Evolutionary conservation across 176 grass and related monocot genomes (phyloP), one percentile per base, ranked within the genome.

Genomic region (Elymus sibiricus): DNA sequence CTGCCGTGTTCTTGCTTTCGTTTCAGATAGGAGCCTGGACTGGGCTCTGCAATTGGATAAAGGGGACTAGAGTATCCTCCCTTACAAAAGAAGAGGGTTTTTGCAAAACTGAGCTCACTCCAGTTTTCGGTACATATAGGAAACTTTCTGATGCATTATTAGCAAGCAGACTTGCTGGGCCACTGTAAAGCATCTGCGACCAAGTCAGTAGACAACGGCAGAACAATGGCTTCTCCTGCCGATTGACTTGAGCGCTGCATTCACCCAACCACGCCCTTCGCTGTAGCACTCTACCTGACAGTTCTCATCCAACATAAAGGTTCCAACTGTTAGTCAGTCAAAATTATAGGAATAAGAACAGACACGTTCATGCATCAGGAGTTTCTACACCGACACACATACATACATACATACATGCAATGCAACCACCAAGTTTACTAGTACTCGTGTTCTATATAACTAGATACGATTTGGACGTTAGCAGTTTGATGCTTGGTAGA

Each of bases 251-350:
- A 88, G 7, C 8, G 74, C 93, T 0, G 84, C 92, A 11, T 77
- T 65, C 77, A 74, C 80, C 89, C 90, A 94, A 1, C 87, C 82
- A 28, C 27, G 53, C 15, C 90, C 89, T 76, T 91, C 92, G 64
- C 61, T 68, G 69, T 88, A 95, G 69, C 70, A 83, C 37, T 98
- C 95, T 64, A 95, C 89, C 92, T 95, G 78, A 68, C 63, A 84
- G 12, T 74, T n/a, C 22, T n/a, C 22, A 25, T 6, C 43, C 60
- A 53, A 82, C 37, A 75, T 29, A 27, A 68, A 25, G 6, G 21
- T 25, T 39, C 19, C 9, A 29, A 40, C 40, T 59, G 43, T 75
- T 80, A 77, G 32, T 22, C 19, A 8, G 0, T 47, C 44, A 47
- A 47, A 47, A 47, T 47, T 47, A 47, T 15, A 47, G 14, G 13